phyloP scores from a whole-genome alignment of 192 early-diverging fungal species.

The Oehlia diaphana region DNA sequence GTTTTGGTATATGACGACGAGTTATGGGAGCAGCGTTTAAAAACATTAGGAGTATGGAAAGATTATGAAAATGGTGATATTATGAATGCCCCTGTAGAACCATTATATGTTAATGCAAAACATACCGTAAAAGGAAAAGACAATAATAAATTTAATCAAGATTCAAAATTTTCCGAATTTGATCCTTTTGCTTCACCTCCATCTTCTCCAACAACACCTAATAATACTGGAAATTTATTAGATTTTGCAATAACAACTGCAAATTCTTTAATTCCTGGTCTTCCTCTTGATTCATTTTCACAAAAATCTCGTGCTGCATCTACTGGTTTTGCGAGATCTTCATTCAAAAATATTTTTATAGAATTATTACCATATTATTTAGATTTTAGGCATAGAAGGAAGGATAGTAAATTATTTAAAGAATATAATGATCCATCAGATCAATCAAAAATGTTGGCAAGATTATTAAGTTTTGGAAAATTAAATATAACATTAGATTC shows the following conservation, averaged over 20 bases:
- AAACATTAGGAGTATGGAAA: conserved; percentile 49
- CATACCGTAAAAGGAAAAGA: conserved; percentile 31
- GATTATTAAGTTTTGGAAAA: conserved; percentile 54
- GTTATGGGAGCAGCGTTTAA: conserved; percentile 70
- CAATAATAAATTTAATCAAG: conserved; percentile 30
- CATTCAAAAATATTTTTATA: conserved; percentile 62
- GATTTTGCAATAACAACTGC: not conserved
- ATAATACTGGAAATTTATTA: conserved; percentile 4
- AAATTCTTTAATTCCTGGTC: conserved; percentile 46
- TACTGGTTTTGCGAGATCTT: conserved; percentile 54
- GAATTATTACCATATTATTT: conserved; percentile 69
- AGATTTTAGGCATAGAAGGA: conserved; percentile 63
- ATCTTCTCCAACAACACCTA: conserved; percentile 30
- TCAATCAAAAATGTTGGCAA: conserved; percentile 59
- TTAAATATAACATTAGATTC: conserved; percentile 53
- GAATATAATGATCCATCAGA: conserved; percentile 66
- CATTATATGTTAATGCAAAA: conserved; percentile 8
- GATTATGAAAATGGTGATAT: conserved; percentile 35
- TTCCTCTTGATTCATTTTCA: conserved; percentile 48
- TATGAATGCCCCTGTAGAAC: not conserved
- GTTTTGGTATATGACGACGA: conserved; percentile 77
- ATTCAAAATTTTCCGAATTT: not conserved
- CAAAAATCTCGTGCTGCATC: conserved; percentile 48
- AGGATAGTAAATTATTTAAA: conserved; percentile 68
- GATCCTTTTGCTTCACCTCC: not conserved